A percentile compares a stretch with the other conserved stretches of the same genome.
Evolutionary conservation across 805 yeast genomes (phyloP).

Genomic region (Barnettozyma populi): DNA sequence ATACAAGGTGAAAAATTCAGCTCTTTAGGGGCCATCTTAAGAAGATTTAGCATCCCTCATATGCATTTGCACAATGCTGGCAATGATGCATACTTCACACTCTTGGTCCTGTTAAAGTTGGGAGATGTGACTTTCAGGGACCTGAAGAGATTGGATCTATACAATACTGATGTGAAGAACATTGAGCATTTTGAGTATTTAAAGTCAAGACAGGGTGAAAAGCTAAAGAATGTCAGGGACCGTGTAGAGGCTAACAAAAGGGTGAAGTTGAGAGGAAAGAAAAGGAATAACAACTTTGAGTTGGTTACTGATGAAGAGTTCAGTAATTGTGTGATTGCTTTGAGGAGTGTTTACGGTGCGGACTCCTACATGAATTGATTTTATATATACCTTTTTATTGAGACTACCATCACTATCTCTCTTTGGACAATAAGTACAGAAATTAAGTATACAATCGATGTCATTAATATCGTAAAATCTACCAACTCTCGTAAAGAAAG

Average conservation of each 20-base stretch:
- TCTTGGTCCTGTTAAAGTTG: conserved; percentile 43
- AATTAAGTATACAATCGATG: neutral
- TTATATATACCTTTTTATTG: too few relatives aligned
- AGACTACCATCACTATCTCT: too few relatives aligned
- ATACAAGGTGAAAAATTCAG: conserved; percentile 36
- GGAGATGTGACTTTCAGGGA: conserved; percentile 42
- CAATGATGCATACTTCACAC: conserved; percentile 63
- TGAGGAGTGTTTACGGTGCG: neutral
- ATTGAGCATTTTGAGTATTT: neutral
- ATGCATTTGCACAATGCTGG: conserved; percentile 65
- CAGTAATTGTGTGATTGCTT: neutral
- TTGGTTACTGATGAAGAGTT: conserved; percentile 3
- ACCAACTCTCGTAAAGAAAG: neutral
- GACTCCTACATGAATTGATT: too few relatives aligned
- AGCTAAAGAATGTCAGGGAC: neutral
- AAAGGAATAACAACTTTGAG: conserved; percentile 1
- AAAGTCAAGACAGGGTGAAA: neutral
- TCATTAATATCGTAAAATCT: too few relatives aligned
- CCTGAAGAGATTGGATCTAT: conserved; percentile 9
- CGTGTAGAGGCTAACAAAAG: neutral
- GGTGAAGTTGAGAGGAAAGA: neutral
- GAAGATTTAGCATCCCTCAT: conserved; percentile 47
- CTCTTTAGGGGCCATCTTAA: conserved; percentile 40
- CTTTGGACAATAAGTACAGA: too few relatives aligned
- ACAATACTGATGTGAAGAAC: conserved; percentile 3